Evolutionary conservation across 2,329 filamentous ascomycete genomes (phyloP), one percentile per base, ranked within the genome.

Genomic region (Cladosporium halotolerans): DNA sequence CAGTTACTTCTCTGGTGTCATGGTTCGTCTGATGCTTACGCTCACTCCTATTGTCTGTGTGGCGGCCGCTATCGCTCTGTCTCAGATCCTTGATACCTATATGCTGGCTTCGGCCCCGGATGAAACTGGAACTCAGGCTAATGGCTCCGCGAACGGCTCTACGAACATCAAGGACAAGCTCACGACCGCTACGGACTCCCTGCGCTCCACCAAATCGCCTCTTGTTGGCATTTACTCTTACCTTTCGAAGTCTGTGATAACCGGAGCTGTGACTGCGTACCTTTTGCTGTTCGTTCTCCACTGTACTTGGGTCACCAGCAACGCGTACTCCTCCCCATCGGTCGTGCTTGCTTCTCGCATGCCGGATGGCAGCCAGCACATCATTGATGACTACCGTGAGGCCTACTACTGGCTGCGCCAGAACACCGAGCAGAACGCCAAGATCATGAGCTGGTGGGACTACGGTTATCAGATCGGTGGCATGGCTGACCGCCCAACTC

Each of bases 391-490:
- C 72, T 99, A 99, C 76, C 87, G 93, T 68, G 93, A 99, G 79
- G 93, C 93, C 2, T 99, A 99, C 76, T 95, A 99, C 76, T 99
- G 93, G 93, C 84, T 99, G 46, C 88, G 93, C 59, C 93, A 99
- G 73, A 99, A 99, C 77, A 99, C 95, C 9, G 80, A 86, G 56
- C 82, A 92, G 61, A 88, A 96, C 64, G 91, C 95, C 68, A 99
- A 97, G 80, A 87, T 99, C 69, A 97, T 97, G 92, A 93, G 91
- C 1, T 99, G 93, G 93, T 99, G 93, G 93, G 93, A 99, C 70
- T 99, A 99, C 67, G 93, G 93, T 60, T 99, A 99, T 76, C 93
- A 99, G 75, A 99, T 99, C 72, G 93, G 93, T 75, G 93, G 93
- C 62, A 99, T 99, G 93, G 93, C 93, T 46, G 93, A 99, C 71